Percentiles rank a stretch among this genome's conserved stretches.
Conservation (phyloP, 441 rosid species). For the Kokia cookei region DNA sequence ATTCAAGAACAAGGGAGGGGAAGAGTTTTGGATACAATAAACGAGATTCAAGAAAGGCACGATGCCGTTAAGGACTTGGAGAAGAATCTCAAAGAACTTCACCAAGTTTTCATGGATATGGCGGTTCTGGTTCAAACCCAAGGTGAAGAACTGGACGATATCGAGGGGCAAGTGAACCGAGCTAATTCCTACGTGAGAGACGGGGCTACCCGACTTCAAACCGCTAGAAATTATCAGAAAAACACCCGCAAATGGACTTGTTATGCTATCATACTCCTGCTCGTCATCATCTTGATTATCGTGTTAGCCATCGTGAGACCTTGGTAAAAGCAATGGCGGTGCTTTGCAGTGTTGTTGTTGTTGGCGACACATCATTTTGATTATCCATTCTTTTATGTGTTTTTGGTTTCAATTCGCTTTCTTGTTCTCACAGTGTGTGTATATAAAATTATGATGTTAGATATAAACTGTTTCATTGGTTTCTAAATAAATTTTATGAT, state of each 20-base stretch:
- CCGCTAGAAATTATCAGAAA: slow-evolving; percentile 62
- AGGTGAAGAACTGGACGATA: slow-evolving; percentile 75
- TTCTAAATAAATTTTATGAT: too few species aligned
- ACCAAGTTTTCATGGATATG: slow-evolving; percentile 88
- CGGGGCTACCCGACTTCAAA: slow-evolving; percentile 45
- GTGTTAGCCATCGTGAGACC: slow-evolving; percentile 59
- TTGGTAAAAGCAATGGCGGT: slow-evolving; percentile 29
- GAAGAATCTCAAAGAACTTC: slow-evolving; percentile 75
- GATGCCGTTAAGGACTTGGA: slow-evolving; percentile 78
- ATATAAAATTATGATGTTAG: too few species aligned
- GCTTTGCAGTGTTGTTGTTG: too few species aligned
- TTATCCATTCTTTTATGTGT: too few species aligned
- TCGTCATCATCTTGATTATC: slow-evolving; percentile 54
- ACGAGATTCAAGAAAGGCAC: slow-evolving; percentile 83
- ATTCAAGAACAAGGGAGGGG: slow-evolving; percentile 93
- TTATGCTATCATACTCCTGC: slow-evolving; percentile 49
- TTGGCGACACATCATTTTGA: too few species aligned
- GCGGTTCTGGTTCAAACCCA: slow-evolving; percentile 75
- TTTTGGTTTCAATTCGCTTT: too few species aligned
- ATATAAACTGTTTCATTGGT: too few species aligned
- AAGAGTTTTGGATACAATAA: slow-evolving; percentile 59
- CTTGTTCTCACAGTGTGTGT: too few species aligned
- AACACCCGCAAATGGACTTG: slow-evolving; percentile 85
- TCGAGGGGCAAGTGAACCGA: slow-evolving; percentile 66
- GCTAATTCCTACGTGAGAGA: slow-evolving; percentile 56